Base-by-base conservation (phyloP, 1,139 yeast genomes). In the Blastobotrys aristatus region DNA sequence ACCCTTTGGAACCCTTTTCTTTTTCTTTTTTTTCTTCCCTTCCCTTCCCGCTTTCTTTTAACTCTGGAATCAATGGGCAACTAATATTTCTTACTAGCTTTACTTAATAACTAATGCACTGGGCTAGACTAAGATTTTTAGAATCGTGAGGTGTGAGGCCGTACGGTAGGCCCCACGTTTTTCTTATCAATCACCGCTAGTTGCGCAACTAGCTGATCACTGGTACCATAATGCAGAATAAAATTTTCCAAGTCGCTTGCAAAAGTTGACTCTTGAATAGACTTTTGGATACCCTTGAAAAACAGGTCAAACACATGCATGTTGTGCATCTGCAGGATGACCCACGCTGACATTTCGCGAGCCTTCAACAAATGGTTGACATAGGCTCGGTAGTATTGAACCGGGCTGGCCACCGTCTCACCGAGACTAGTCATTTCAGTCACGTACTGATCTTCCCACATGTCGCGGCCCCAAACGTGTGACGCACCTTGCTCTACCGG, bases 291-390 rank as follows among this genome's bases (percentile, higher is more conserved):
- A 7, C 64, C 70, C 4, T 49, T 52, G 47, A 70, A 65, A 43
- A 70, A 66, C 33, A 48, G 24, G 29, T 51, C 52, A 14, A 61
- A 49, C 0, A 65, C 63, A 21, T 53, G 52, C 31, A 63, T 42
- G 50, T 71, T 71, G 51, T 71, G 73, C 54, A 62, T 60, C 55
- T 70, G 72, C 31, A 71, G 58, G 10, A 69, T 52, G 30, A 70
- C 70, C 62, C 69, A 66, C 1, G 73, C 71, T 13, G 71, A 61
- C 74, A 71, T 71, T 52, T 71, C 75, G 24, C 58, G 57, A 4
- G 73, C 74, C 33, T 66, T 55, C 29, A 71, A 57, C 30, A 71
- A 53, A 51, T 71, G 75, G 45, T 70, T 72, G 7, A 71, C 50
- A 50, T 70, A 71, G 3, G 74, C 73, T 22, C 66, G 54, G 50